These are phyloP conservation scores for Apiotrichum gracile DNA, from an alignment of 1,284 basidiomycete species.

Conservation along the genomic window DNA sequence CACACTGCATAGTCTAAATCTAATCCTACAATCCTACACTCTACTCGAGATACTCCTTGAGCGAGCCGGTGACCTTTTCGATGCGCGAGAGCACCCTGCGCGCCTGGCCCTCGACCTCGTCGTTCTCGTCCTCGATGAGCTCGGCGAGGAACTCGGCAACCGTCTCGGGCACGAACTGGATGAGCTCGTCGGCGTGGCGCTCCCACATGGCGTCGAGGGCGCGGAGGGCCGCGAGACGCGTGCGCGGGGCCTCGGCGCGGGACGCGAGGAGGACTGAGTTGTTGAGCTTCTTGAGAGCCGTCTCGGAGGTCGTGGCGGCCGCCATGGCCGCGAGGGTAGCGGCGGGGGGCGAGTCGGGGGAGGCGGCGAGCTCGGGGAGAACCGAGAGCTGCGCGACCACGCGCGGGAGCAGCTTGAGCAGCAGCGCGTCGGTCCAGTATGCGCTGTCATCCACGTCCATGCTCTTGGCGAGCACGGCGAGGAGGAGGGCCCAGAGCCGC, in stretches of 20 bases:
- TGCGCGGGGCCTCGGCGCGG: slow-evolving; percentile 64
- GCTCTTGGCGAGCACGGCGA: slow-evolving; percentile 63
- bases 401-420: slow-evolving; percentile 57
- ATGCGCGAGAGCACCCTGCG: slow-evolving; percentile 47
- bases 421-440: slow-evolving; percentile 81
- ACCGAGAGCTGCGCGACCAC: slow-evolving; percentile 61
- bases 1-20: background rate
- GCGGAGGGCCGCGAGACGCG: slow-evolving; percentile 64
- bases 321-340: slow-evolving; percentile 55
- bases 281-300: slow-evolving; percentile 72
- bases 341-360: slow-evolving; percentile 22
- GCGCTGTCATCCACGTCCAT: slow-evolving; percentile 74
- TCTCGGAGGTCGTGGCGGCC: slow-evolving; percentile 55
- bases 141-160: slow-evolving; percentile 51
- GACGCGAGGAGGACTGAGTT: slow-evolving; percentile 79
- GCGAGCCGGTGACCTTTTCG: slow-evolving; percentile 47
- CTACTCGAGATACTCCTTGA: slow-evolving; percentile 46
- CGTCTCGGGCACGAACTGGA: slow-evolving; percentile 52
- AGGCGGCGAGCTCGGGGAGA: slow-evolving; percentile 10
- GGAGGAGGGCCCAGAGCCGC: slow-evolving; percentile 60
- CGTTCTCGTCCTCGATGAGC: slow-evolving; percentile 50
- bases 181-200: slow-evolving; percentile 55
- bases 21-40: background rate
- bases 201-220: slow-evolving; percentile 70
- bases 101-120: slow-evolving; percentile 45